Percentiles rank a stretch among this genome's conserved stretches.
phyloP scores from a whole-genome alignment of 768 basidiomycete genomes.

The Termitomyces eurrhizus region DNA sequence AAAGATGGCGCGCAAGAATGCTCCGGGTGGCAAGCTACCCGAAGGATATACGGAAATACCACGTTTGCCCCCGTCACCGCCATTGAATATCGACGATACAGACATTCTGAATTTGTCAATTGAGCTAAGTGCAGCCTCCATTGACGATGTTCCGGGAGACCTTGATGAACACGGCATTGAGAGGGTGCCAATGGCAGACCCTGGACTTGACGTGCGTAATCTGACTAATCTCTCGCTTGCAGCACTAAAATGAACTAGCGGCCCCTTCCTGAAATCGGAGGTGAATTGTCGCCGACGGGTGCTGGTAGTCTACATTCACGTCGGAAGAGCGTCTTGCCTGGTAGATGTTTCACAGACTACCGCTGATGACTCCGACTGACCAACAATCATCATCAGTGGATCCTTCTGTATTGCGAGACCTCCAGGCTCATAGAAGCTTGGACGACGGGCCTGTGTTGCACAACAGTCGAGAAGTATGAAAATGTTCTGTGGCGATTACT shows the following conservation, averaged over 20 bases:
- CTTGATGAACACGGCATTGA: conserved; percentile 82
- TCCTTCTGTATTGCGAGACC: conserved; percentile 81
- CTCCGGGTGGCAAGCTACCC: conserved; percentile 65
- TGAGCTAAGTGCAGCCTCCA: conserved; percentile 80
- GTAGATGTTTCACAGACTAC: conserved; percentile 34
- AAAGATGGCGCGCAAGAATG: conserved; percentile 69
- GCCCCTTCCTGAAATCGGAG: conserved; percentile 62
- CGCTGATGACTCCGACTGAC: background rate
- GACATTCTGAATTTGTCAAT: conserved; percentile 88
- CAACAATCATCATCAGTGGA: conserved; percentile 51
- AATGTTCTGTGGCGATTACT: background rate
- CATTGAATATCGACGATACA: conserved; percentile 72
- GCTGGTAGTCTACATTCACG: conserved; percentile 74
- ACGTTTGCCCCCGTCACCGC: conserved; percentile 73
- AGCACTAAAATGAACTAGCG: conserved; percentile 34
- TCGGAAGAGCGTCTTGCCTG: conserved; percentile 92
- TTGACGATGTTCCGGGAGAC: conserved; percentile 69
- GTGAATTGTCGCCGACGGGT: conserved; percentile 50
- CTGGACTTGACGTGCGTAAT: conserved; percentile 73
- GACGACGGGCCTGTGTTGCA: conserved; percentile 43
- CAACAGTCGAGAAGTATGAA: conserved; percentile 17
- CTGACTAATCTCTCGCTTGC: background rate
- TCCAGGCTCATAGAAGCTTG: conserved; percentile 83
- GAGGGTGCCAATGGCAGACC: conserved; percentile 89
- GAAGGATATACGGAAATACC: conserved; percentile 64